Evolutionary conservation across 805 yeast genomes (phyloP), one percentile per base, ranked within the genome.

Genomic region (Citeromyces nyonsensis): DNA sequence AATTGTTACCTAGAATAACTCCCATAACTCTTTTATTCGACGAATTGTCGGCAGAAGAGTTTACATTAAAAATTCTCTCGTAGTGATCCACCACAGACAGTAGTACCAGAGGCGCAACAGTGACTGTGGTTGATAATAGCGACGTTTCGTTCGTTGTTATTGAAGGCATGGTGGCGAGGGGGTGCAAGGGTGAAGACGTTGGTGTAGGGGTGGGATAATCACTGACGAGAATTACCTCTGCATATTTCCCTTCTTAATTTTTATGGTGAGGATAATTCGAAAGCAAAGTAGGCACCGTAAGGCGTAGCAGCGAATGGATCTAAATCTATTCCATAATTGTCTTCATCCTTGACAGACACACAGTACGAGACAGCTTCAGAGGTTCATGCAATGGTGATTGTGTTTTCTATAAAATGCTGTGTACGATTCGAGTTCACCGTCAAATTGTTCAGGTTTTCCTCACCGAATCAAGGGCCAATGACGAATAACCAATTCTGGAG

Each of bases 81-180:
- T 80, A 86, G 50, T 93, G 98, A 56, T 91, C 99, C 27, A 88
- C 93, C 10, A 83, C 95, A 0, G 96, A 85, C 29, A 91, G 66
- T 18, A 91, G 69, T 29, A 91, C 99, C 49, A 91, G 61, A 13
- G 99, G 99, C 3, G 98, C 95, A 28, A 91, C 95, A 1, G 94
- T 67, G 14, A 88, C 96, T 4, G 76, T 65, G 37, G 71, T 73
- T 31, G 41, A 44, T 34, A 58, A 53, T 42, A 63, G 49, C 24
- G 52, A 35, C n/a, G 55, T 41, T 40, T 61, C 68, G 40, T 45
- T 58, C 10, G 57, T 42, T 28, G 44, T 37, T 3, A 52, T 39
- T 10, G 52, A 41, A 46, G 54, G 37, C 42, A 40, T 38, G 12
- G 28, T 29, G 22, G 22, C 22, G 13, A 10, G 20, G 5, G 29